phyloP scores from a whole-genome alignment of 345 rosid species.

The Angophora floribunda region DNA sequence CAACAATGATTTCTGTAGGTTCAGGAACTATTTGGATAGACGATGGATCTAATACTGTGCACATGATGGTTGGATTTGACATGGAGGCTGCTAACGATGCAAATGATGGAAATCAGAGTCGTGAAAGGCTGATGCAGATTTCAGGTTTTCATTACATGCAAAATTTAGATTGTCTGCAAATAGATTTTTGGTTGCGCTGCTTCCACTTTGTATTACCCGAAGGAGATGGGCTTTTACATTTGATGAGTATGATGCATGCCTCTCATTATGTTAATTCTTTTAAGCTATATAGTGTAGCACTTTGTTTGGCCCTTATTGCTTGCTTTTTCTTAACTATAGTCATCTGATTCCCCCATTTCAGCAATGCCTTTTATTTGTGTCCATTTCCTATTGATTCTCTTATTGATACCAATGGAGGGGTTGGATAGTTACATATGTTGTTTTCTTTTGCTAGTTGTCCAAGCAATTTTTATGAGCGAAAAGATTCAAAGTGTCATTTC shows the following conservation, averaged over 20 bases:
- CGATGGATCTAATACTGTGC: conserved; percentile 56
- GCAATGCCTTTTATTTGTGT: background rate
- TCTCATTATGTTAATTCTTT: background rate
- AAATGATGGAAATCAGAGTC: conserved; percentile 25
- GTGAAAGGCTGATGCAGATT: conserved; percentile 19
- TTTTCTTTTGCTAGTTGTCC: conserved; percentile 26
- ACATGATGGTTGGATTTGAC: conserved; percentile 29
- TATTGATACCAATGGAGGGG: background rate
- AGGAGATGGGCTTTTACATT: background rate
- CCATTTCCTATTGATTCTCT: background rate
- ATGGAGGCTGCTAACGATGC: conserved; percentile 21
- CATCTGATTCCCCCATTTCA: background rate
- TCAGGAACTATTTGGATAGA: conserved; percentile 57
- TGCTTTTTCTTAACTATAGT: background rate
- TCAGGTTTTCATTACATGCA: conserved; percentile 22
- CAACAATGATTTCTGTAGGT: conserved; percentile 29
- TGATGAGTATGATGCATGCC: background rate
- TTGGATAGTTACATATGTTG: background rate
- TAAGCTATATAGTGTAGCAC: background rate
- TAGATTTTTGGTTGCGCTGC: background rate
- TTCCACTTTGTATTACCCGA: background rate
- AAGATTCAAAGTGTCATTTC: conserved; percentile 53
- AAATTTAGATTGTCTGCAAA: background rate
- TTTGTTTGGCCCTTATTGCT: background rate
- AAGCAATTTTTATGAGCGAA: conserved; percentile 51